Conservation (phyloP, 805 yeast species). For the Starmerella vaccinii region DNA sequence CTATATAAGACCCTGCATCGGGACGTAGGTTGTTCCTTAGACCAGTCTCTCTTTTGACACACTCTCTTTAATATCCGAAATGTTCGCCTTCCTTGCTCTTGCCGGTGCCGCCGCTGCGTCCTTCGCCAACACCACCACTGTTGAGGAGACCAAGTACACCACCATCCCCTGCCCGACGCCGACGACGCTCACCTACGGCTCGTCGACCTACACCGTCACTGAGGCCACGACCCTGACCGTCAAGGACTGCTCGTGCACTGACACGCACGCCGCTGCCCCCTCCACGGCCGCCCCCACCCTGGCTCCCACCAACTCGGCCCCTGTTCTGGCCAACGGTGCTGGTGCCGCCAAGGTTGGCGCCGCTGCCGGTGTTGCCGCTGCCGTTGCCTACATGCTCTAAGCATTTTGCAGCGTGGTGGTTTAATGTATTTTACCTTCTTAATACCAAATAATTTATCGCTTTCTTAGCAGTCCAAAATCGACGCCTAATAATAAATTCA, state of each 20-base stretch:
- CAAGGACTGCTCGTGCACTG: constrained; percentile 22
- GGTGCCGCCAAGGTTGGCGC: constrained; percentile 21
- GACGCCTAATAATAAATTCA: no score
- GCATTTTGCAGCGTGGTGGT: not conserved
- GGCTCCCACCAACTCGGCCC: constrained; percentile 4
- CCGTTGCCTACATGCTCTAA: constrained; percentile 22
- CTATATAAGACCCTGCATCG: constrained; percentile 9
- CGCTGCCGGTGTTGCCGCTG: constrained; percentile 24
- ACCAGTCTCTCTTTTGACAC: constrained; percentile 7
- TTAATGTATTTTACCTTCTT: not conserved
- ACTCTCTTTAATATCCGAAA: constrained; percentile 10
- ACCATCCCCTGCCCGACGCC: constrained; percentile 20
- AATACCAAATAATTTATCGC: constrained; percentile 5
- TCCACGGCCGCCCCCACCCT: constrained; percentile 5
- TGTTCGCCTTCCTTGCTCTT: constrained; percentile 21
- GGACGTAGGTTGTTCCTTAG: not conserved
- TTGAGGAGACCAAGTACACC: constrained; percentile 13
- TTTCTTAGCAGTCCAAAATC: no score
- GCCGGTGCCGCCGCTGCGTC: constrained; percentile 18
- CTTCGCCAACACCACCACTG: constrained; percentile 17
- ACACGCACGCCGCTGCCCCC: constrained; percentile 8
- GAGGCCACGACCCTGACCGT: constrained; percentile 20
- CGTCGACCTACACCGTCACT: constrained; percentile 18
- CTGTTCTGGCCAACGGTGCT: constrained; percentile 17
- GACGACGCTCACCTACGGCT: constrained; percentile 20